phyloP scores from a whole-genome alignment of 768 basidiomycete genomes.

The Suillus discolor region DNA sequence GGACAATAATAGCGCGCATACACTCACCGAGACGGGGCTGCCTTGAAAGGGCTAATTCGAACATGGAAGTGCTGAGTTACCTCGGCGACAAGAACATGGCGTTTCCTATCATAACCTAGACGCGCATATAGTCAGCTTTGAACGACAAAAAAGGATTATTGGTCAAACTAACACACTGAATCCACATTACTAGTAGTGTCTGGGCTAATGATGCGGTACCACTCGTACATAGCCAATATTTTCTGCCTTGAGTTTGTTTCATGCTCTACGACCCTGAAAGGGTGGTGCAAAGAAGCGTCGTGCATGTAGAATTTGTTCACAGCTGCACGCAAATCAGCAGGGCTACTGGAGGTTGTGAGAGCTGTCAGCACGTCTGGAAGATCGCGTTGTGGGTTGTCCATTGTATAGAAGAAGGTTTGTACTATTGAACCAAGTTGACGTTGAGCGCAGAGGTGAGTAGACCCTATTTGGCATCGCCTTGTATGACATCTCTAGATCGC shows the following conservation, averaged over 20 bases:
- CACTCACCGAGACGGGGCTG: conserved; percentile 48
- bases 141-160: not conserved
- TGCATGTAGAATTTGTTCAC: conserved; percentile 51
- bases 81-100: conserved; percentile 46
- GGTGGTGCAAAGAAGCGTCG: conserved; percentile 59
- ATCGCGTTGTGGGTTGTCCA: conserved; percentile 56
- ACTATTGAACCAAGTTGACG: not conserved
- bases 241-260: conserved; percentile 49
- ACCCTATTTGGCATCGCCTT: not conserved
- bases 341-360: conserved; percentile 46
- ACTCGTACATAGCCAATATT: conserved; percentile 61
- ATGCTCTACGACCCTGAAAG: conserved; percentile 49
- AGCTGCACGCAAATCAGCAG: conserved; percentile 50
- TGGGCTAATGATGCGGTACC: conserved; percentile 64
- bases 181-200: conserved; percentile 43
- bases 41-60: conserved; percentile 46
- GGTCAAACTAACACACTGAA: conserved; percentile 26
- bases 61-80: conserved; percentile 52
- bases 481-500: not conserved
- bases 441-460: not conserved
- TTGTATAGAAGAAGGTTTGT: conserved; percentile 19
- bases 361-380: conserved; percentile 44
- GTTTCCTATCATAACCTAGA: conserved; percentile 47
- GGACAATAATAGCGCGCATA: not conserved
- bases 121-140: conserved; percentile 1